Conservation (phyloP, 768 basidiomycete species). For the Amanita phalloides region DNA sequence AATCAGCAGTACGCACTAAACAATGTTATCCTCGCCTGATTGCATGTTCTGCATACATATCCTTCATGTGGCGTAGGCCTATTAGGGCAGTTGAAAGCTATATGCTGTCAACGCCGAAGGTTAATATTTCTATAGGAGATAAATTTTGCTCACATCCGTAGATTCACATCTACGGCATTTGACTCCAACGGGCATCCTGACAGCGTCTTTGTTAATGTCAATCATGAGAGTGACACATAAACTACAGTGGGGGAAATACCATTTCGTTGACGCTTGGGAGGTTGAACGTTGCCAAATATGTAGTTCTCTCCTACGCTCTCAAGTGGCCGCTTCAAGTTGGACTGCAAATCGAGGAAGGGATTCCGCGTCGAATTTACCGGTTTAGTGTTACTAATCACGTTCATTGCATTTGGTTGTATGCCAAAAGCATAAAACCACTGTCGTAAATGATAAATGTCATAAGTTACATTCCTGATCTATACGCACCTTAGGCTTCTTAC, state of each 20-base stretch:
- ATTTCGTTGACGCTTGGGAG: constrained; percentile 47
- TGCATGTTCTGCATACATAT: constrained; percentile 83
- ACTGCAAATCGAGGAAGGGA: constrained; percentile 42
- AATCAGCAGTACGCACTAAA: neutral
- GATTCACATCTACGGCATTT: constrained; percentile 73
- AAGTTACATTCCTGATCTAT: neutral
- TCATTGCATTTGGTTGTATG: constrained; percentile 45
- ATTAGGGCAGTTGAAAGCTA: constrained; percentile 67
- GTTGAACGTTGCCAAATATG: constrained; percentile 56
- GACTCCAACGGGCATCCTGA: constrained; percentile 57
- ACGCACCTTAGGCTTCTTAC: constrained; percentile 81
- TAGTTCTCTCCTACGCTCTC: constrained; percentile 49
- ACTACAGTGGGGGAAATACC: constrained; percentile 20
- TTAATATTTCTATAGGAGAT: constrained; percentile 1
- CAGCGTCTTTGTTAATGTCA: constrained; percentile 21
- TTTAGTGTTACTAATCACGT: constrained; percentile 21
- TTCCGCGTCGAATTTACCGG: constrained; percentile 64
- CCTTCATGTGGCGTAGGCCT: constrained; percentile 68
- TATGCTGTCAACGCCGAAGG: constrained; percentile 40
- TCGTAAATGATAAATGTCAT: constrained; percentile 4
- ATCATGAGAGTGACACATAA: constrained; percentile 3
- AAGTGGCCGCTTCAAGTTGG: constrained; percentile 42
- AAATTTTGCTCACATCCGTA: constrained; percentile 39
- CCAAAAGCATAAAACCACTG: constrained; percentile 99
- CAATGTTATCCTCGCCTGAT: constrained; percentile 33